Base-by-base conservation (phyloP, 139 green algal species). In the Chlamydomonas incerta region DNA sequence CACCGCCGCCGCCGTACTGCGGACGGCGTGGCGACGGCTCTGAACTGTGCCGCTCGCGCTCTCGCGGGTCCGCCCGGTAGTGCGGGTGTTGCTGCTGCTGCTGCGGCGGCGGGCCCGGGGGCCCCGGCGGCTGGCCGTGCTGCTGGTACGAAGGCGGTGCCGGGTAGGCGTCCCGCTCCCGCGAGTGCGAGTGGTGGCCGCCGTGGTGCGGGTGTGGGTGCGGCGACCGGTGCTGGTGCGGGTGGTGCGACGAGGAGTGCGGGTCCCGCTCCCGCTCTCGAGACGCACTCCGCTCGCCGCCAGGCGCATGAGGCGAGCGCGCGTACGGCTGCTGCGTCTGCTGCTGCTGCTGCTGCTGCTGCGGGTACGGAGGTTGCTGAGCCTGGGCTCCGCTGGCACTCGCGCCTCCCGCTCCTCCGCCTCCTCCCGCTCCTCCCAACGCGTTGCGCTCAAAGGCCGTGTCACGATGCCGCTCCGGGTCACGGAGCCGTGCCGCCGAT, bases 401-500 rank as follows among this genome's bases (percentile, higher is more conserved):
- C 41, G n/a, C n/a, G n/a, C n/a, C n/a, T n/a, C n/a, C n/a, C n/a
- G n/a, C n/a, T n/a, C n/a, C n/a, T n/a, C n/a, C n/a, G n/a, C n/a
- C n/a, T n/a, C n/a, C n/a, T n/a, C n/a, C n/a, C n/a, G n/a, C n/a
- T n/a, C 41, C 41, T 8, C 41, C 41, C 41, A 50, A 50, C 41
- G 41, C 41, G 55, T 81, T 55, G 14, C 74, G 74, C 31, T 81
- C 74, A 31, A 70, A 81, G 28, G 74, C 74, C 21, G 74, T 52
- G 24, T 81, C 74, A 13, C 74, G 77, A 29, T 74, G 41, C 41
- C 63, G 77, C 77, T 83, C 63, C 28, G 41, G 63, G 2, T 46
- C 41, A 13, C 74, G 77, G n/a, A 66, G n/a, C 29, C 63, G 77
- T 63, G 74, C 41, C 28, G 41, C 37, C 9, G 63, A 33, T 4